phyloP scores from a whole-genome alignment of 352 stramenopile genomes.

The Phytopythium chamaehyphon region DNA sequence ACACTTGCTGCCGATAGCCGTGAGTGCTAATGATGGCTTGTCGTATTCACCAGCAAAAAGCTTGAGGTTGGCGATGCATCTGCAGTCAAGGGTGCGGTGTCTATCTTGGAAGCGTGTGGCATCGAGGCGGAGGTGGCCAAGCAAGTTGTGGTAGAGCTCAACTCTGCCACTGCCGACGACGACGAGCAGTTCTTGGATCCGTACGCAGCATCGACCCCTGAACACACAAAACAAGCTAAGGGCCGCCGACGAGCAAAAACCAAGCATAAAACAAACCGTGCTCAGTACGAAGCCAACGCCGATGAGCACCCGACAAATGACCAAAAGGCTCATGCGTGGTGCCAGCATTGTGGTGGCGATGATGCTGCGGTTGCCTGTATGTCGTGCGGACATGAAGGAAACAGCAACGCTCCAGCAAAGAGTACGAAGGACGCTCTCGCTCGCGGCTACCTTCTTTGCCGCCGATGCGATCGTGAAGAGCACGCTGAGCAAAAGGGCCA shows the following conservation, averaged over 20 bases:
- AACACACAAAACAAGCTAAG: constrained; percentile 26
- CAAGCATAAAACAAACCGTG: constrained; percentile 50
- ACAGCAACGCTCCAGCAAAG: constrained; percentile 29
- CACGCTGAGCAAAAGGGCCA: constrained; percentile 61
- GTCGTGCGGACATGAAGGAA: constrained; percentile 34
- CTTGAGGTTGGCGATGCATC: constrained; percentile 69
- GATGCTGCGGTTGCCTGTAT: constrained; percentile 62
- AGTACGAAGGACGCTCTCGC: constrained; percentile 46
- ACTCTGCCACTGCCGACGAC: constrained; percentile 23
- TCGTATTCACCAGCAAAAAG: constrained; percentile 46
- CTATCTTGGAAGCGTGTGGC: constrained; percentile 70
- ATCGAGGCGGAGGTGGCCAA: constrained; percentile 47
- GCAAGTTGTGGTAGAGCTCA: constrained; percentile 62
- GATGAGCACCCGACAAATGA: constrained; percentile 3
- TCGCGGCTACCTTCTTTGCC: constrained; percentile 63
- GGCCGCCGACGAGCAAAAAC: constrained; percentile 32
- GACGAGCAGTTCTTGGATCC: constrained; percentile 15
- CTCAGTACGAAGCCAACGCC: constrained; percentile 8
- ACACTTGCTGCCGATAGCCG: neutral
- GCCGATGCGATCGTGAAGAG: constrained; percentile 66
- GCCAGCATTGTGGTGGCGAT: constrained; percentile 70
- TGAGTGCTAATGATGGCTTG: constrained; percentile 1
- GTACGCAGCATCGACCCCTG: constrained; percentile 3
- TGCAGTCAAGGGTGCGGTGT: constrained; percentile 52
- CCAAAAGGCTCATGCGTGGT: constrained; percentile 24